Conservation (phyloP, 495 filamentous ascomycete species). For the Penicillium mononematosum region DNA sequence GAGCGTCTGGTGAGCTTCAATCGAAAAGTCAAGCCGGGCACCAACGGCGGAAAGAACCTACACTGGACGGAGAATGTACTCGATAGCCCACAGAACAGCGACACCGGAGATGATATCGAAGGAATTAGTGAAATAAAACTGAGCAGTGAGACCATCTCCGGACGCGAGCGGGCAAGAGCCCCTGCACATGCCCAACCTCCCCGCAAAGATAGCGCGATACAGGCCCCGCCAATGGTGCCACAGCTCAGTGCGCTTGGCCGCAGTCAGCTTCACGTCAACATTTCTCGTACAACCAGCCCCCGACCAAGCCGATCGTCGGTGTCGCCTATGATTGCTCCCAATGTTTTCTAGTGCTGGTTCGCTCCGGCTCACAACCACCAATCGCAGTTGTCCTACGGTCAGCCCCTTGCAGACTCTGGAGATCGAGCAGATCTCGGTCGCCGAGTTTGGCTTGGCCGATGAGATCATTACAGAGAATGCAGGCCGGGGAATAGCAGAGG, state of each 20-base stretch:
- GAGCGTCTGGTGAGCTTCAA: constrained; percentile 89
- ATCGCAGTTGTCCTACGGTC: constrained; percentile 74
- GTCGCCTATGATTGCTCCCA: constrained; percentile 40
- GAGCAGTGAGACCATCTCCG: constrained; percentile 55
- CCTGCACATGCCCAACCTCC: constrained; percentile 52
- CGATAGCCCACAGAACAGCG: constrained; percentile 64
- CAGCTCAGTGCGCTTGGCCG: constrained; percentile 40
- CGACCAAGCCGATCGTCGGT: constrained; percentile 37
- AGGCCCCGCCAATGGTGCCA: constrained; percentile 36
- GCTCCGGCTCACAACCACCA: constrained; percentile 56
- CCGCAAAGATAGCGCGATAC: constrained; percentile 59
- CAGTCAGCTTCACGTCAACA: constrained; percentile 32
- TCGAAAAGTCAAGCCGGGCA: constrained; percentile 70
- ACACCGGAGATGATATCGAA: constrained; percentile 62
- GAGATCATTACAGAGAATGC: constrained; percentile 91
- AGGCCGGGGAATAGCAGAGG: constrained; percentile 81
- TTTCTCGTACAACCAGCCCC: constrained; percentile 47
- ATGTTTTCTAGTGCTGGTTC: constrained; percentile 30
- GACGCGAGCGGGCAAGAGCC: constrained; percentile 51
- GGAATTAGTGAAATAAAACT: constrained; percentile 55
- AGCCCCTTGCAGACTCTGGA: constrained; percentile 84
- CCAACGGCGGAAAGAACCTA: constrained; percentile 82
- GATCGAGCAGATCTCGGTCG: constrained; percentile 81
- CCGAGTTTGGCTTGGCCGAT: constrained; percentile 79
- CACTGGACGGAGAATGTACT: constrained; percentile 92